A percentile compares a stretch with the other conserved stretches of the same genome.
These are phyloP conservation scores for Rhizopus arrhizus DNA, from an alignment of 371 early-diverging fungal species.

Conservation along the genomic window DNA sequence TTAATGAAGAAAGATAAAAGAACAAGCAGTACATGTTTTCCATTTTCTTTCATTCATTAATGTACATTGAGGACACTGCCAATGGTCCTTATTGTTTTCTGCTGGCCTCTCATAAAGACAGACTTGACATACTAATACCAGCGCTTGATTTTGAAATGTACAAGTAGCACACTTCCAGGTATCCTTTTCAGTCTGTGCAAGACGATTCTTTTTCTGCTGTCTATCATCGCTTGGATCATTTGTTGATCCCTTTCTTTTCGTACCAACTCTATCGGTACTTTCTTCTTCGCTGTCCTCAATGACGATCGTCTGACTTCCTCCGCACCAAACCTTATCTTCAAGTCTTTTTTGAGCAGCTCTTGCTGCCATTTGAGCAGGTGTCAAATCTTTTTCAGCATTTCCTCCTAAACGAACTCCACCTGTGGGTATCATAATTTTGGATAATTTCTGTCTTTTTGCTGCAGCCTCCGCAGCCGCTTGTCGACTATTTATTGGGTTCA, in stretches of 20 bases:
- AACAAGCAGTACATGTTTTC: conserved; percentile 20
- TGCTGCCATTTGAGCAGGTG: conserved; percentile 51
- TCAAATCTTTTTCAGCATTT: conserved; percentile 7
- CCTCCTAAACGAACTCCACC: conserved; percentile 59
- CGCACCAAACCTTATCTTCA: conserved; percentile 61
- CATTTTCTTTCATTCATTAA: conserved; percentile 18
- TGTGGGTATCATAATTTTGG: conserved; percentile 48
- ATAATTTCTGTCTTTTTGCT: conserved; percentile 42
- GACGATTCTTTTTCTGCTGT: conserved; percentile 2
- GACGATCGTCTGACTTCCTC: conserved; percentile 33
- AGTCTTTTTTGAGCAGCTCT: conserved; percentile 58
- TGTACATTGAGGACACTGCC: conserved; percentile 42
- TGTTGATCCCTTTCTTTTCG: conserved; percentile 3
- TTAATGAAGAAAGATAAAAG: conserved; percentile 25
- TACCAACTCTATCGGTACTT: not conserved
- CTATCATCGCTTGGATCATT: not conserved
- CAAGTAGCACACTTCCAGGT: conserved; percentile 38
- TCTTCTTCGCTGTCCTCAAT: conserved; percentile 13
- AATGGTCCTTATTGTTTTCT: conserved; percentile 3
- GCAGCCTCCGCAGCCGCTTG: conserved; percentile 53
- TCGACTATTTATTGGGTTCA: conserved; percentile 20
- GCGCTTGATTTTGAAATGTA: conserved; percentile 34
- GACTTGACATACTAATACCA: conserved; percentile 35
- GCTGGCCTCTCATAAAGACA: conserved; percentile 27
- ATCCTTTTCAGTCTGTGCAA: conserved; percentile 1